Evolutionary conservation across 257 asterid species (phyloP), one percentile per base, ranked within the genome.

Genomic region (Fraxinus anomala): DNA sequence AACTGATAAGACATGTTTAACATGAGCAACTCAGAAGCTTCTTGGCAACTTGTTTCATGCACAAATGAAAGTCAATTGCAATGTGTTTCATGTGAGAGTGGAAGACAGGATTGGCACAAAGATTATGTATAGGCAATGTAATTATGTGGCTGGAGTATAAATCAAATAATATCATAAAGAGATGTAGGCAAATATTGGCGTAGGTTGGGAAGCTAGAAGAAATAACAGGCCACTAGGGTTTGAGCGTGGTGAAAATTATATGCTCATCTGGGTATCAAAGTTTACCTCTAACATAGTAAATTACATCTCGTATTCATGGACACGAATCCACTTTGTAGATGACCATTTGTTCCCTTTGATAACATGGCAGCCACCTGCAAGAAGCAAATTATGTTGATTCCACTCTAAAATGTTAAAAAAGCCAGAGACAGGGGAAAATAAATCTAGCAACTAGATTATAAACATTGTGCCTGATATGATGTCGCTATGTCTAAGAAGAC

Each of bases 291-390:
- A 37, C 76, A 74, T 33, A 40, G 40, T 39, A 72, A 76, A 77
- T 87, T 83, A 95, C 33, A 76, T 84, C 81, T 90, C 84, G 90
- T 88, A 93, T 86, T 93, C 98, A 11, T 85, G 89, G 82, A 91
- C 86, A 30, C 96, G 97, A 77, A 95, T 87, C 99, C 98, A 95
- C 87, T 95, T 95, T 31, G 99, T 95, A 70, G 98, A 90, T 66
- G 99, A 95, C 98, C 99, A 95, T 77, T 95, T 95, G 89, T 93
- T 95, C 77, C 99, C 99, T 85, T 79, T 91, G 74, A 95, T 90
- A 75, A 95, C 97, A 75, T 95, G 88, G 80, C 99, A 95, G 26
- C 97, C 98, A 78, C 93, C 98, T 94, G 73, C 36, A 86, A 65
- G 79, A 83, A 75, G 76, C 68, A 77, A 79, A 75, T 72, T 73